Evolutionary conservation across 768 basidiomycete species (phyloP).

Genomic region (Tricholoma sp.): DNA sequence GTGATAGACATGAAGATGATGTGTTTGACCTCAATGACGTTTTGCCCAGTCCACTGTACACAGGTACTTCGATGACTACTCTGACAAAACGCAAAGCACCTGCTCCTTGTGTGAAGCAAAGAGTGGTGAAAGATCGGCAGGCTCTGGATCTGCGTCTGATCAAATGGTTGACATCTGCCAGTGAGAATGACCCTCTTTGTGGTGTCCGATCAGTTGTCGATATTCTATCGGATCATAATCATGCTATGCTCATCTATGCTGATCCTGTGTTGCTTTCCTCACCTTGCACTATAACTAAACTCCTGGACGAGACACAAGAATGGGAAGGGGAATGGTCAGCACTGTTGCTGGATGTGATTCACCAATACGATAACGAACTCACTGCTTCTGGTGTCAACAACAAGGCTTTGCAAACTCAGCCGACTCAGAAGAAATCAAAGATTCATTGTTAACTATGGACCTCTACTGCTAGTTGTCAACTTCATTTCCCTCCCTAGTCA

Average conservation of each 20-base stretch:
- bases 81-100: not conserved
- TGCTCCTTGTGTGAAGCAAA: not conserved
- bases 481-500: not conserved
- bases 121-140: not conserved
- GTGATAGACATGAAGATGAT: not conserved
- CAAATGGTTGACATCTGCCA: not conserved
- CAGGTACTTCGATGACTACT: not conserved
- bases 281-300: conserved; percentile 1
- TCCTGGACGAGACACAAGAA: conserved; percentile 15
- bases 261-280: conserved; percentile 3
- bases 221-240: not conserved
- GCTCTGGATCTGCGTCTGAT: not conserved
- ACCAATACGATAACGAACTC: not conserved
- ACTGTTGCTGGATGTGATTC: not conserved
- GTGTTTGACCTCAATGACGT: not conserved
- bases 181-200: not conserved
- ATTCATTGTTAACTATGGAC: not conserved
- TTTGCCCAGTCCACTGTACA: not conserved
- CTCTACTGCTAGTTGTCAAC: not conserved
- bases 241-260: conserved; percentile 9
- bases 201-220: not conserved
- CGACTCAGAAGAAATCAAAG: not conserved
- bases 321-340: conserved; percentile 19
- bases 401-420: not conserved
- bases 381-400: not conserved